Base-by-base conservation (phyloP, 345 rosid species). In the Noccaea bulbosa region DNA sequence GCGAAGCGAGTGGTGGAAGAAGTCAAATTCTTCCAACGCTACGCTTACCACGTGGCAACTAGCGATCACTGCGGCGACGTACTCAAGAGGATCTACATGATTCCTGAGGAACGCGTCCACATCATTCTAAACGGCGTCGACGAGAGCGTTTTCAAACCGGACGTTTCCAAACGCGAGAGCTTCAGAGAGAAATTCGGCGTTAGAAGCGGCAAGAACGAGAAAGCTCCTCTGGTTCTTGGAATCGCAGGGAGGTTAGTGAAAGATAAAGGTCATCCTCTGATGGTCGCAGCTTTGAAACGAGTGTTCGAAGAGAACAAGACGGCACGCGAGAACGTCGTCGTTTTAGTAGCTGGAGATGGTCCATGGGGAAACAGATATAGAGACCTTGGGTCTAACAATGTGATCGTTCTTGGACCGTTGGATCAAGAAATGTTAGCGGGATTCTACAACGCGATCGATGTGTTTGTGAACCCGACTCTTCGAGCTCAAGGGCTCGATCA, bases 401-500 rank as follows among this genome's bases (percentile, higher is more conserved):
- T 78, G 24, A 73, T 87, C 11, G 88, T 86, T 74, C 80, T 93
- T 73, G 98, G 98, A 45, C 91, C 98, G 10, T 49, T 93, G 51
- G 94, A 85, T 48, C 98, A 83, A 71, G 76, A 82, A 62, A 85
- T 77, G 53, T 54, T 93, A 48, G 91, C 96, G n/a, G 83, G 79
- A 6, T 91, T 93, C 81, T 93, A 89, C 56, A 85, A 86, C 61
- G 89, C 96, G 1, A 87, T 91, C 3, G 97, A 93, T 73, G 78
- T 89, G 64, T 93, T 93, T 60, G 83, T 85, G 59, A 91, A 93
- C 79, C 94, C 96, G 9, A 93, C 98, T 4, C 80, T 90, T 44
- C 82, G 98, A 56, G 97, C 98, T 62, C 97, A 91, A 64, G 97
- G 97, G 50, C 75, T 93, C 53, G 97, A 93, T 76, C 97, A 91